These are phyloP conservation scores for Pilatotrama ljubarskyi DNA, from an alignment of 768 basidiomycete species.

Conservation along the genomic window DNA sequence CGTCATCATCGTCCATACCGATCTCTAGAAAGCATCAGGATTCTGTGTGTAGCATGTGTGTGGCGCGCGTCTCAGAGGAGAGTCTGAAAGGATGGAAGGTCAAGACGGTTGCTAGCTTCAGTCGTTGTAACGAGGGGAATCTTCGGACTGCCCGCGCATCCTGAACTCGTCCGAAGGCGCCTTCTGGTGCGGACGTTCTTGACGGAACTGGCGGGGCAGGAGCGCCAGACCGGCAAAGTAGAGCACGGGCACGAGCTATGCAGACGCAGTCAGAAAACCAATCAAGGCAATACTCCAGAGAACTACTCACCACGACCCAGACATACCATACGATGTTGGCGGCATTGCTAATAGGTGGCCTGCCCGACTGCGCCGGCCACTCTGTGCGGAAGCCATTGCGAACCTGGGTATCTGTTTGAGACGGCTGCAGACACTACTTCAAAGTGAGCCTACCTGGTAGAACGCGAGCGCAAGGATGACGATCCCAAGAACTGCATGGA, in stretches of 20 bases:
- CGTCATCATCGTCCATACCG: neutral
- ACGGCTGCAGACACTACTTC: too few relatives aligned
- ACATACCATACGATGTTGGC: conserved; percentile 35
- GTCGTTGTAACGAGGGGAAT: conserved; percentile 2
- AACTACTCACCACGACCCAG: conserved; percentile 52
- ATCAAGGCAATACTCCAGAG: conserved; percentile 32
- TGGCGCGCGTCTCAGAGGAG: neutral
- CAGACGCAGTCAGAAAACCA: neutral
- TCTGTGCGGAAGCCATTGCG: conserved; percentile 44
- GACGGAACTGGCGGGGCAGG: conserved; percentile 34
- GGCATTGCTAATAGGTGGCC: conserved; percentile 25
- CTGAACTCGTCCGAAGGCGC: conserved; percentile 14
- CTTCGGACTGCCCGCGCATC: neutral
- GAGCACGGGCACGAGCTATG: conserved; percentile 31
- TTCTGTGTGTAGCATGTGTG: too few relatives aligned
- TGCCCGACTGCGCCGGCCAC: conserved; percentile 32
- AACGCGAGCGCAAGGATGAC: conserved; percentile 54
- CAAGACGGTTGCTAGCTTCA: neutral
- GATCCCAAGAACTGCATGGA: conserved; percentile 50
- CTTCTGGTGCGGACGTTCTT: conserved; percentile 24
- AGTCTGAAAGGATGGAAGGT: too few relatives aligned
- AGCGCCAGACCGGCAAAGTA: conserved; percentile 32
- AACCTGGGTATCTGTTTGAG: conserved; percentile 27
- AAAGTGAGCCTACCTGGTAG: conserved; percentile 36
- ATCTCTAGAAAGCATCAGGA: neutral